Percentiles rank a stretch among this genome's conserved stretches.
phyloP scores from a whole-genome alignment of 1,284 basidiomycete genomes.

The Papiliotrema laurentii region DNA sequence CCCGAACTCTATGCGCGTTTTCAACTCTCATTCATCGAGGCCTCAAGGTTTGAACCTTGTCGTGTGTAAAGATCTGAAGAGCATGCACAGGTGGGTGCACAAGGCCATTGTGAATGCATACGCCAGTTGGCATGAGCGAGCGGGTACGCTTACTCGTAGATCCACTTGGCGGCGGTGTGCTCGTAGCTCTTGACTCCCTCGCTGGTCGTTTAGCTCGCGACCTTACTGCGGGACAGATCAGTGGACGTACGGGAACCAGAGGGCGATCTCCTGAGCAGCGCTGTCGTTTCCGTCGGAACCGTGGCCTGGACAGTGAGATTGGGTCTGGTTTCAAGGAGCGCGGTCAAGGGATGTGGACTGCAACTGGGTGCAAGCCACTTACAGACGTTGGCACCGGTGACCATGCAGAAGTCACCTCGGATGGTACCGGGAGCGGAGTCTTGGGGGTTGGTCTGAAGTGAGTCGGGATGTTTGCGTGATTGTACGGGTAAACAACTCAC shows the following conservation, averaged over 20 bases:
- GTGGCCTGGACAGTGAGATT: conserved; percentile 54
- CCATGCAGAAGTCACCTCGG: conserved; percentile 88
- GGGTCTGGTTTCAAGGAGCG: neutral
- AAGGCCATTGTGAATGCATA: neutral
- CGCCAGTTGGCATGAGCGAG: neutral
- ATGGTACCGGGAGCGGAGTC: conserved; percentile 61
- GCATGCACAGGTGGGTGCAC: too few relatives aligned
- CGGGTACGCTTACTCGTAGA: conserved; percentile 61
- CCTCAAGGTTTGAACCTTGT: too few relatives aligned
- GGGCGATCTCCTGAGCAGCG: conserved; percentile 83
- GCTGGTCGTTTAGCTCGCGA: conserved; percentile 41
- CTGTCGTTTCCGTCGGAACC: conserved; percentile 88
- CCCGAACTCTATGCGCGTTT: too few relatives aligned
- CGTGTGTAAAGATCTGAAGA: too few relatives aligned
- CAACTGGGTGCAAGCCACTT: too few relatives aligned
- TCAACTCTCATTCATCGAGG: too few relatives aligned
- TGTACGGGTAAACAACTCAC: too few relatives aligned
- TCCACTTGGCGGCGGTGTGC: conserved; percentile 64
- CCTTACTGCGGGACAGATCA: neutral
- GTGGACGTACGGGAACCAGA: conserved; percentile 58
- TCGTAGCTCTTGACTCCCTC: conserved; percentile 75
- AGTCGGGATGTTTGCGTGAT: too few relatives aligned
- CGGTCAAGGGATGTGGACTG: too few relatives aligned
- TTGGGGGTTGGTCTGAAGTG: neutral
- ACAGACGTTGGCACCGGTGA: conserved; percentile 60